Evolutionary conservation across 129 eudicot genomes (phyloP), one percentile per base, ranked within the genome.

Genomic region (Pulicaria dysenterica): DNA sequence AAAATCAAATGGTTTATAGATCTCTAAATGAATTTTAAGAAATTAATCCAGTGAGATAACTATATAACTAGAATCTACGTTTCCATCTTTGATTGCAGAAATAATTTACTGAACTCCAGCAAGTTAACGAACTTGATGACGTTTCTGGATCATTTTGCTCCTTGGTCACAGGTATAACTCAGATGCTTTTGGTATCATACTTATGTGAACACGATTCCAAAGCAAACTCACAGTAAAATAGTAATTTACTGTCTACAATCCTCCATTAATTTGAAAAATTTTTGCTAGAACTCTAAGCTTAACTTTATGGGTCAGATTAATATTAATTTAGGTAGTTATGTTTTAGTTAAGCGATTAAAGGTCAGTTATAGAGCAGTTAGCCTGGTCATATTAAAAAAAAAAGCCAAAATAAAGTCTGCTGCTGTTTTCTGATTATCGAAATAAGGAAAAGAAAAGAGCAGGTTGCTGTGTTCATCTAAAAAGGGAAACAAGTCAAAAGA

Each of bases 1-100:
- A 46, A 34, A 56, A 70, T 12, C 15, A 62, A 61, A 17, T 54
- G 49, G 41, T 62, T 64, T 14, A 56, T 60, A 84, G 46, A 53
- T 40, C 31, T 69, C 43, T 58, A 53, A 43, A 34, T 57, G 37
- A 65, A 67, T 57, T 36, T 63, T 17, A 16, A 8, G 58, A 48
- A 64, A 59, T 16, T 13, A 5, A 61, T n/a, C 47, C 5, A 5
- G 47, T 61, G 46, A 60, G 34, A 38, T 39, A 16, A 11, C n/a
- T 8, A 49, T 50, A 67, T 67, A 34, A 67, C 45, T 36, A 37
- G 66, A n/a, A 60, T 60, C 46, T 60, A 34, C 16, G 16, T 31
- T 58, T 31, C 15, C 39, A 39, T 13, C 24, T 39, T 60, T 60
- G n/a, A 46, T 15, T 38, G 47, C 66, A 60, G 10, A 60, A 36